These are phyloP conservation scores for Fusarium sp. DNA, from an alignment of 2,329 filamentous ascomycete species.

Conservation along the genomic window DNA sequence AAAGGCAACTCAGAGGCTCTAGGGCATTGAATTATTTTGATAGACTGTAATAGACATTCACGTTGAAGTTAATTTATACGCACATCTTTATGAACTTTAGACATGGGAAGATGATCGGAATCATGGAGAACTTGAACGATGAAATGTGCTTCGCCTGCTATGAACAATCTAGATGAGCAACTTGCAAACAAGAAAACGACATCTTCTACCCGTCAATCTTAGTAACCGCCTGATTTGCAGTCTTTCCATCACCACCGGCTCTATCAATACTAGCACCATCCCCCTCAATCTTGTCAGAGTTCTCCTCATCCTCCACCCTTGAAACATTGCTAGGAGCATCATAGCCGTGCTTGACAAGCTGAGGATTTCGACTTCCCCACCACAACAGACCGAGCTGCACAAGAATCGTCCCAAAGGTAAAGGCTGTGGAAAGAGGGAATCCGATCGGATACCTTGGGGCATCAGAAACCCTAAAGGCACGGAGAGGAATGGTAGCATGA, in stretches of 20 bases:
- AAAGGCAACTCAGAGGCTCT: neutral
- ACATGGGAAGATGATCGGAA: too few species aligned
- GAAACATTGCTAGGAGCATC: conserved; percentile 24
- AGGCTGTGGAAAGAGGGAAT: conserved; percentile 48
- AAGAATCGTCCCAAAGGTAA: conserved; percentile 45
- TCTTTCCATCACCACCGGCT: conserved; percentile 8
- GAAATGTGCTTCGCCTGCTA: neutral
- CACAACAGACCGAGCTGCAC: conserved; percentile 46
- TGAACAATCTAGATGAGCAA: neutral
- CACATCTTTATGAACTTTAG: too few species aligned
- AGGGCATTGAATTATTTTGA: neutral
- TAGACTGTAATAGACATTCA: neutral
- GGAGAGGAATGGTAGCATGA: conserved; percentile 51
- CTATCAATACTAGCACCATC: conserved; percentile 12
- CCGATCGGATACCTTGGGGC: conserved; percentile 50
- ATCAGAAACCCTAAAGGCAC: conserved; percentile 49
- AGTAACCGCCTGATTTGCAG: neutral
- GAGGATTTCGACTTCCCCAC: conserved; percentile 39
- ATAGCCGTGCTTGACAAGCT: conserved; percentile 36
- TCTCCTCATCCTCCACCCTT: conserved; percentile 35
- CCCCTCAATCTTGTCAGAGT: neutral
- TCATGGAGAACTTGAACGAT: neutral
- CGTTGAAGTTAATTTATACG: too few species aligned
- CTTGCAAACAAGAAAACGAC: neutral
- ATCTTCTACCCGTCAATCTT: conserved; percentile 6